phyloP scores from a whole-genome alignment of 345 rosid genomes.

The Mallotus nudiflorus region DNA sequence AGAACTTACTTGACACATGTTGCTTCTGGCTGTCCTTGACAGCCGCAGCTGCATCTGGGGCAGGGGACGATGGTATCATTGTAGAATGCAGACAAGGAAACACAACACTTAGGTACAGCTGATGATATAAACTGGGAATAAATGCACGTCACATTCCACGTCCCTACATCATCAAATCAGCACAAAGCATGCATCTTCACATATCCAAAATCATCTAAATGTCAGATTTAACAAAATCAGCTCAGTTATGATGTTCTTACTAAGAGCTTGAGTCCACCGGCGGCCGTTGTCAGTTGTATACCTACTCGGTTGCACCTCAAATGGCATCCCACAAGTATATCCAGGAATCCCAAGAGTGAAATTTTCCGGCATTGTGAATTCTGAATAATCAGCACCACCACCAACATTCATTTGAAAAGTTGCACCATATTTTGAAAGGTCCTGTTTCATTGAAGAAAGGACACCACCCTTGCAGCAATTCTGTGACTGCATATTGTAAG shows the following conservation, averaged over 20 bases:
- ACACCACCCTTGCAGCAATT: constrained; percentile 87
- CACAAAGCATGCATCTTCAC: neutral
- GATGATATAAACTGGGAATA: constrained; percentile 71
- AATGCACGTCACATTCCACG: constrained; percentile 70
- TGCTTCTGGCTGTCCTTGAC: constrained; percentile 46
- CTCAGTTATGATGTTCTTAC: constrained; percentile 28
- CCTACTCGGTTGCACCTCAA: constrained; percentile 46
- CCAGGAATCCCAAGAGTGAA: constrained; percentile 66
- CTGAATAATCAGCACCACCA: neutral
- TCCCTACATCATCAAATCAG: constrained; percentile 39
- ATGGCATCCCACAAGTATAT: constrained; percentile 53
- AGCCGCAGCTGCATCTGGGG: constrained; percentile 71
- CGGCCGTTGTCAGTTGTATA: constrained; percentile 53
- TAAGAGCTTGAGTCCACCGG: constrained; percentile 72
- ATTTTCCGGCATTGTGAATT: constrained; percentile 51
- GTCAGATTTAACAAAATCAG: neutral
- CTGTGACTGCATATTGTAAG: constrained; percentile 44
- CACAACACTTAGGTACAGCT: constrained; percentile 73
- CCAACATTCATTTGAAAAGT: constrained; percentile 48
- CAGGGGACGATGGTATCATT: constrained; percentile 63
- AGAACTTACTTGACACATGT: constrained; percentile 52
- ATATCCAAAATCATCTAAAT: neutral
- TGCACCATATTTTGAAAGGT: constrained; percentile 42
- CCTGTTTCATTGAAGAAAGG: constrained; percentile 60
- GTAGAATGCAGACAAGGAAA: constrained; percentile 80